Base-by-base conservation (phyloP, 768 basidiomycete species). In the Termitomyces sp. region DNA sequence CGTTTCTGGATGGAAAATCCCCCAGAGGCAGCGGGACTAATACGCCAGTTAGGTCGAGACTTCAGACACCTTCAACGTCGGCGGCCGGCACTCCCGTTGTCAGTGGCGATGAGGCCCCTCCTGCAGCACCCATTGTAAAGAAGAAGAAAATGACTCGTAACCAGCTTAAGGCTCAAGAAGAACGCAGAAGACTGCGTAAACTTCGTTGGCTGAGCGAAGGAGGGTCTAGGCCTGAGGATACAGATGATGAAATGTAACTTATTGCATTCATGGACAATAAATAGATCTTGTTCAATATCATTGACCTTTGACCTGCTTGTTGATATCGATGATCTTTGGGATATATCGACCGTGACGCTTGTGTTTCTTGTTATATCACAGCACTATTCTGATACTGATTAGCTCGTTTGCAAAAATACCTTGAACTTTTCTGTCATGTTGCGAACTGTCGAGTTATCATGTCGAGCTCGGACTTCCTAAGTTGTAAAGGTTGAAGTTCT, bases 141-240 rank as follows among this genome's bases (percentile, higher is more conserved):
- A 63, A 88, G 79, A 95, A 96, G 80, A 96, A 94, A 76, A 40
- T 79, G 69, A 92, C 91, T n/a, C 82, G 91, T 49, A 94, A 94
- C 72, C 91, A 96, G 70, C 26, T 88, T 61, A 98, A 98, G 72
- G 92, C 82, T 5, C 87, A 84, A 71, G 94, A 94, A 70, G 95
- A 94, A 71, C 79, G 95, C 59, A 79, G 91, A 68, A 79, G 86
- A 66, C 67, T 85, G 66, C 80, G 92, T 66, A 92, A 93, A 76
- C 68, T 94, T 58, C 76, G 82, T 56, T 96, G 94, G 94, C 75
- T 96, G 59, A 85, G 79, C 30, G 82, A 82, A 66, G 94, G 94
- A 54, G 94, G 94, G 3, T 80, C 84, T 46, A 88, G 85, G 65
- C 90, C 90, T 58, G 90, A 92, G 68, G 90, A 92, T 62, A 92